phyloP scores from a whole-genome alignment of 495 filamentous ascomycete species.

The Pseudevernia furfuracea region DNA sequence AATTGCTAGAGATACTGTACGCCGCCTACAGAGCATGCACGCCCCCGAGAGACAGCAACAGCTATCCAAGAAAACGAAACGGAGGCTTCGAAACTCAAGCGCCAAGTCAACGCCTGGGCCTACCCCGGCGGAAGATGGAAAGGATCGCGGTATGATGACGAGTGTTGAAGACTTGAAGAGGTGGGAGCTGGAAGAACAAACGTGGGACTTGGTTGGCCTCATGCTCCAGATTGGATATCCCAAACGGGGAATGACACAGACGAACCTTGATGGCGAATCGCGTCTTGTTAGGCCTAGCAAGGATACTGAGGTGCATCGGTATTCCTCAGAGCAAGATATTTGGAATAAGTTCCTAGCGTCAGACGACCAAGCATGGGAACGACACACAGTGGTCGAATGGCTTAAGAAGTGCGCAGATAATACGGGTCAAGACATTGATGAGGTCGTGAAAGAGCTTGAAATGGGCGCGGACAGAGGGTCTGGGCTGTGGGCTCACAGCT shows the following conservation, averaged over 20 bases:
- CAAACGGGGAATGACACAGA: conserved; percentile 29
- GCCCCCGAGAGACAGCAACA: conserved; percentile 30
- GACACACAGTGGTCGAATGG: conserved; percentile 72
- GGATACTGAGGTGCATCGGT: conserved; percentile 41
- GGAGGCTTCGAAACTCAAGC: conserved; percentile 19
- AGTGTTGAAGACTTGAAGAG: conserved; percentile 48
- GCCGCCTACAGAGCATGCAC: conserved; percentile 31
- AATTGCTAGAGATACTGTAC: conserved; percentile 28
- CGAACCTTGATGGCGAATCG: conserved; percentile 32
- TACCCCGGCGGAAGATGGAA: background rate
- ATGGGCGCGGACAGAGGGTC: conserved; percentile 52
- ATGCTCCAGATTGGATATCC: conserved; percentile 49
- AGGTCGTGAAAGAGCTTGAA: conserved; percentile 63
- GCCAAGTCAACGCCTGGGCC: conserved; percentile 13
- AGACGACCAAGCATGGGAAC: conserved; percentile 63
- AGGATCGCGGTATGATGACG: conserved; percentile 14
- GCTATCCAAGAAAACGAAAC: conserved; percentile 23
- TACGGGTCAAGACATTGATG: conserved; percentile 60
- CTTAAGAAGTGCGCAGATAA: conserved; percentile 62
- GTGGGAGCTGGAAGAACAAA: conserved; percentile 69
- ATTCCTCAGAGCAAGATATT: conserved; percentile 54
- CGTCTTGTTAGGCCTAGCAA: conserved; percentile 32
- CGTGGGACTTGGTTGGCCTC: conserved; percentile 75
- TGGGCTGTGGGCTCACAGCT: conserved; percentile 70
- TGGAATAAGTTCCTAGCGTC: conserved; percentile 59